Evolutionary conservation across 371 early-diverging fungal genomes (phyloP).

Genomic region (Lichtheimia ornata): DNA sequence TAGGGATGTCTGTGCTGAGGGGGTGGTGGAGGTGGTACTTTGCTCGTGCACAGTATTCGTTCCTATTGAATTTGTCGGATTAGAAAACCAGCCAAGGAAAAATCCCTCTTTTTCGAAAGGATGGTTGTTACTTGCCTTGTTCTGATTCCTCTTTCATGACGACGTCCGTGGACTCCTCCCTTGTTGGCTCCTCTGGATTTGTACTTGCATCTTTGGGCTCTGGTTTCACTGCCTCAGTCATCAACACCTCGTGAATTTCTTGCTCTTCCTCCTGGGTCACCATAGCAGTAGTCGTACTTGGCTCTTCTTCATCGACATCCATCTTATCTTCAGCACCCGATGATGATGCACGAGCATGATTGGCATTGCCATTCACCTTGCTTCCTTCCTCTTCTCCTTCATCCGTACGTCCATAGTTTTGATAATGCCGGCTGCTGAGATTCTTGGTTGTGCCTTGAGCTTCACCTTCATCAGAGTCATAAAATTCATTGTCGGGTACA

Average conservation of each 20-base stretch:
- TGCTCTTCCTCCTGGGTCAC: constrained; percentile 40
- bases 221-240: constrained; percentile 30
- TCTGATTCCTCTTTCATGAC: constrained; percentile 11
- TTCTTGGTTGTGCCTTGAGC: constrained; percentile 29
- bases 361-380: constrained; percentile 15
- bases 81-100: background rate
- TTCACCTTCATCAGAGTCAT: constrained; percentile 74
- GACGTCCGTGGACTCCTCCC: constrained; percentile 3
- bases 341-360: constrained; percentile 17
- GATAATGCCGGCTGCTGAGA: constrained; percentile 29
- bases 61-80: constrained; percentile 6
- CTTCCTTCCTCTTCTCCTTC: constrained; percentile 22
- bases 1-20: background rate
- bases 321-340: constrained; percentile 13
- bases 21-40: background rate
- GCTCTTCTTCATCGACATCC: constrained; percentile 8
- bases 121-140: background rate
- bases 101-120: background rate
- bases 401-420: constrained; percentile 26
- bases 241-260: constrained; percentile 28
- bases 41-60: background rate
- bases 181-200: background rate
- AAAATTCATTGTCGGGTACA: constrained; percentile 66
- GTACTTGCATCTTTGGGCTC: constrained; percentile 16
- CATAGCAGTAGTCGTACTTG: background rate